Evolutionary conservation across 2,329 filamentous ascomycete genomes (phyloP).

Genomic region (Kalmusia sp.): DNA sequence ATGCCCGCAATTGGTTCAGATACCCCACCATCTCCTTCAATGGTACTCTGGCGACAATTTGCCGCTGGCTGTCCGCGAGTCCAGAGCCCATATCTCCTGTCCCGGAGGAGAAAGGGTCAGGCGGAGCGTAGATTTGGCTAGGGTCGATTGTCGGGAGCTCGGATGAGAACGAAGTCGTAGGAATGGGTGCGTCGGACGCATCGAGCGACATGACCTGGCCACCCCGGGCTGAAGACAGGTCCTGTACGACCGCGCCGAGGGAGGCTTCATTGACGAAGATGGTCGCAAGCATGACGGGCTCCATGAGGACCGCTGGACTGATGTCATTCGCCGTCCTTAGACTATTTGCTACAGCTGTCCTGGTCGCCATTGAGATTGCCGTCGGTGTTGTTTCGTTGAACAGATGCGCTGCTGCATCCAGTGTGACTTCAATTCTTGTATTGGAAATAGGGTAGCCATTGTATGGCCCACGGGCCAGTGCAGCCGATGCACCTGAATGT

Average conservation of each 20-base stretch:
- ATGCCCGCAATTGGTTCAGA: constrained; percentile 82
- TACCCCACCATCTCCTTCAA: constrained; percentile 98
- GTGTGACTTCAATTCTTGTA: constrained; percentile 72
- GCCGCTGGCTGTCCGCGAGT: constrained; percentile 47
- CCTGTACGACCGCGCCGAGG: constrained; percentile 83
- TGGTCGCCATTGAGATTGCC: constrained; percentile 71
- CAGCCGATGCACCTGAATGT: constrained; percentile 81
- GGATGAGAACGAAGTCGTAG: constrained; percentile 12
- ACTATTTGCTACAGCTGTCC: constrained; percentile 67
- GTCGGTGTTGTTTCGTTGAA: constrained; percentile 72
- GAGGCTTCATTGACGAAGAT: constrained; percentile 85
- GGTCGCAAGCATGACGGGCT: constrained; percentile 90
- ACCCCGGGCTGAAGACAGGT: constrained; percentile 76
- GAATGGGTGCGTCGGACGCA: constrained; percentile 19
- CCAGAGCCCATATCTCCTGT: constrained; percentile 25
- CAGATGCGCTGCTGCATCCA: constrained; percentile 70
- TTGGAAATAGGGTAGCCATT: constrained; percentile 81
- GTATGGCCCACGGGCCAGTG: constrained; percentile 82
- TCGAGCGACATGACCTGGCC: constrained; percentile 77
- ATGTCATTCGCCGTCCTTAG: constrained; percentile 67
- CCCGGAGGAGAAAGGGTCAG: constrained; percentile 74
- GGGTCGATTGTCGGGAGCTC: constrained; percentile 66
- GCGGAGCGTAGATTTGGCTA: constrained; percentile 81
- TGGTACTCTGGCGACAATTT: constrained; percentile 85
- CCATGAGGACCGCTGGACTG: constrained; percentile 73